Percentiles rank a stretch among this genome's conserved stretches.
These are phyloP conservation scores for Lantana camara DNA, from an alignment of 257 asterid species.

Conservation along the genomic window DNA sequence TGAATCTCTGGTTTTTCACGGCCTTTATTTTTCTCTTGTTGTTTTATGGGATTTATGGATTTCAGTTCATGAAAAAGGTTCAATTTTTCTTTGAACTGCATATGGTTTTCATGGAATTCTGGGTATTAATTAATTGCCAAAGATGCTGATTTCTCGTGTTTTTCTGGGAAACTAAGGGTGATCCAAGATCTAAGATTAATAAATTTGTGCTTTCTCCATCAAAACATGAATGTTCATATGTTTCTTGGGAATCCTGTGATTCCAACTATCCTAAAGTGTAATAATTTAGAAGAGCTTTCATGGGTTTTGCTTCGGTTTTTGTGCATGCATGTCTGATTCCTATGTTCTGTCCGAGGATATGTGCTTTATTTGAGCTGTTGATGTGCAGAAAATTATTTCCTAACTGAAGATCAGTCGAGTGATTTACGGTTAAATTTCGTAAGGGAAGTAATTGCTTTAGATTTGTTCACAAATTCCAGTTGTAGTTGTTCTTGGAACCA, in stretches of 20 bases:
- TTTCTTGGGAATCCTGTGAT: constrained; percentile 14
- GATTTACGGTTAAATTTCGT: too few species aligned
- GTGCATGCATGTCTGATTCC: constrained; percentile 25
- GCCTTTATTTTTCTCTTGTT: too few species aligned
- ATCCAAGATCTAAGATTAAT: neutral
- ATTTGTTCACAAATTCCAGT: too few species aligned
- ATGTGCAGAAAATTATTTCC: neutral
- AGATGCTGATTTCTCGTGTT: too few species aligned
- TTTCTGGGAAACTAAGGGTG: neutral
- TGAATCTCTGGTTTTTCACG: neutral
- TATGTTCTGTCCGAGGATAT: constrained; percentile 1
- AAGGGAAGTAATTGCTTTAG: too few species aligned
- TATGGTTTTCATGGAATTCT: too few species aligned
- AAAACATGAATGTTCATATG: constrained; percentile 7
- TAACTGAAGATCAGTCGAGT: too few species aligned
- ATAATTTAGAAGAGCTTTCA: neutral
- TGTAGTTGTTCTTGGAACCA: too few species aligned
- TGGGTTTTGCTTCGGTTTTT: constrained; percentile 7
- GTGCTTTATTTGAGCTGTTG: constrained; percentile 11
- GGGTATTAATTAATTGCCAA: neutral
- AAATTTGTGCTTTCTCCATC: neutral
- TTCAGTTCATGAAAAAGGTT: neutral
- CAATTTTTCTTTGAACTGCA: neutral
- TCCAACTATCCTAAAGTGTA: neutral
- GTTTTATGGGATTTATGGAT: neutral